Conservation (phyloP, 108 stramenopile species). For the Cyclotella baltica region DNA sequence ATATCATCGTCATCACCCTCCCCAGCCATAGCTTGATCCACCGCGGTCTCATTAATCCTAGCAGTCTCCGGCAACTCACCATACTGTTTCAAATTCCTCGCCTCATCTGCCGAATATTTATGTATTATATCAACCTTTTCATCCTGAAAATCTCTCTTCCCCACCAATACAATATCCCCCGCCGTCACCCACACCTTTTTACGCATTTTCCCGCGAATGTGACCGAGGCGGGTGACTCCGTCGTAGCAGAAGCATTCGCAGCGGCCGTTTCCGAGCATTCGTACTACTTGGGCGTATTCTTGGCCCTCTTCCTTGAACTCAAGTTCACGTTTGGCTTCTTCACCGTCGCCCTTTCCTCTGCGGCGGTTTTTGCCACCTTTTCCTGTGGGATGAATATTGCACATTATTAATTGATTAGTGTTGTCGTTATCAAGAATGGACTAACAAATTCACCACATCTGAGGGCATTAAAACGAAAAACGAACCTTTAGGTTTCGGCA, state of each 20-base stretch:
- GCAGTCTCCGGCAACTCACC: slow-evolving; percentile 99
- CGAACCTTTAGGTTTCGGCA: slow-evolving; percentile 56
- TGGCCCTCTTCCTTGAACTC: slow-evolving; percentile 99
- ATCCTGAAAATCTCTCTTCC: slow-evolving; percentile 98
- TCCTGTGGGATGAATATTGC: slow-evolving; percentile 62
- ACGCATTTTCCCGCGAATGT: slow-evolving; percentile 99
- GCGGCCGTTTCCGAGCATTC: slow-evolving; percentile 99
- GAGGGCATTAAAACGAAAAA: not conserved
- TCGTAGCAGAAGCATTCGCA: slow-evolving; percentile 99
- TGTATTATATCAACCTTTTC: slow-evolving; percentile 99
- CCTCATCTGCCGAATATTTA: slow-evolving; percentile 99
- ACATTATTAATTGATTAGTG: too few species aligned
- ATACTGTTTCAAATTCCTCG: slow-evolving; percentile 98
- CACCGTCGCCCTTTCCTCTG: slow-evolving; percentile 99
- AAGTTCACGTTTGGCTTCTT: slow-evolving; percentile 98
- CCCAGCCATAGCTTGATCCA: slow-evolving; percentile 98
- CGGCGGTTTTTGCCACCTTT: slow-evolving; percentile 99
- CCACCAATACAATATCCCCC: slow-evolving; percentile 98
- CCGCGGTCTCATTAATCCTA: slow-evolving; percentile 98
- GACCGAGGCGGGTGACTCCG: slow-evolving; percentile 96
- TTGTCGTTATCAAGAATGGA: not conserved
- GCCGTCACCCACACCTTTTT: slow-evolving; percentile 99
- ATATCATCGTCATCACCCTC: slow-evolving; percentile 93
- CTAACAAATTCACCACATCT: too few species aligned
- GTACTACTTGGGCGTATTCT: slow-evolving; percentile 94